phyloP scores from a whole-genome alignment of 257 asterid species.

The Jaltomata sinuosa region DNA sequence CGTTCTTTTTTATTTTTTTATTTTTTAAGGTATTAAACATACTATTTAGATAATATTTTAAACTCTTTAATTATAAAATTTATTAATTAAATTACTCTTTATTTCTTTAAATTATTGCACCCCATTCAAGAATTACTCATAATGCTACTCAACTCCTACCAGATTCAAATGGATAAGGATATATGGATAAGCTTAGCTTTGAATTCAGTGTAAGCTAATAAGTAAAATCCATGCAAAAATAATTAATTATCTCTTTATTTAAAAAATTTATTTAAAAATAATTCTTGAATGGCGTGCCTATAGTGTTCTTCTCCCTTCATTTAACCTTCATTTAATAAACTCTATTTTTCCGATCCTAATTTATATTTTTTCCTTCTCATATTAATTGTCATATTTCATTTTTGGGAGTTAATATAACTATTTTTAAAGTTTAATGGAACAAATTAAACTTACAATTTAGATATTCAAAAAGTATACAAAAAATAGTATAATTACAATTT shows the following conservation, averaged over 20 bases:
- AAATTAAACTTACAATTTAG: too few species aligned
- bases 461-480: neutral
- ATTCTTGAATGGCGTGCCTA: conserved; percentile 47
- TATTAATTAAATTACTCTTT: neutral
- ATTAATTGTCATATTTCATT: too few species aligned
- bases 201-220: neutral
- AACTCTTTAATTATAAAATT: neutral
- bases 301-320: conserved; percentile 10
- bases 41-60: neutral
- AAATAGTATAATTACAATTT: too few species aligned
- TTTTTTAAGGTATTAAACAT: neutral
- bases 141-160: neutral
- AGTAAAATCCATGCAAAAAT: neutral
- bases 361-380: neutral
- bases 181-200: conserved; percentile 8
- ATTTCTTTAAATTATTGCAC: neutral
- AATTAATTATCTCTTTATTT: neutral
- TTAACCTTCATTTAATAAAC: neutral
- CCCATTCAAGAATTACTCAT: neutral
- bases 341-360: neutral
- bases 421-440: neutral
- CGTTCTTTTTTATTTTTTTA: neutral
- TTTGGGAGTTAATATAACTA: neutral
- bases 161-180: neutral
- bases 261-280: neutral